Evolutionary conservation across 805 yeast species (phyloP).

Genomic region (Geotrichum ghanense): DNA sequence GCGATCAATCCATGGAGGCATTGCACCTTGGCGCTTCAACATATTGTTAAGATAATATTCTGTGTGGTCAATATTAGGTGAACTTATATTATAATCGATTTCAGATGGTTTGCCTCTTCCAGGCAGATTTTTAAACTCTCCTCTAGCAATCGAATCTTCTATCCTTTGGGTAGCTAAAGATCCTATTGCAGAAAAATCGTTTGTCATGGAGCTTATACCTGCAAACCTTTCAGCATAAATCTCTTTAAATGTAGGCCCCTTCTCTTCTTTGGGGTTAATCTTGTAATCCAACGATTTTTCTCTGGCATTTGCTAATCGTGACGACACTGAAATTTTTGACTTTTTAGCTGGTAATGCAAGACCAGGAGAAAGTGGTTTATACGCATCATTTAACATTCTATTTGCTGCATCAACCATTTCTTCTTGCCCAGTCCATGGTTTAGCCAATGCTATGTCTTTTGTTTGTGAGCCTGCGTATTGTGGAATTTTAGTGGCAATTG

Average conservation of each 20-base stretch:
- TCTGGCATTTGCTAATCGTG: constrained; percentile 46
- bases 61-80: constrained; percentile 51
- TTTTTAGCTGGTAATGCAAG: constrained; percentile 9
- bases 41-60: constrained; percentile 75
- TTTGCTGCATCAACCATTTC: constrained; percentile 33
- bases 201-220: constrained; percentile 26
- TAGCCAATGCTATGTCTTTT: constrained; percentile 36
- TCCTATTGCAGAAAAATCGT: constrained; percentile 32
- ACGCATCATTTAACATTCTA: constrained; percentile 46
- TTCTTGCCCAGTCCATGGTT: constrained; percentile 55
- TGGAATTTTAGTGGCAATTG: constrained; percentile 32
- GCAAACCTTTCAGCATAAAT: constrained; percentile 50
- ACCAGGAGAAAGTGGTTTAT: constrained; percentile 27
- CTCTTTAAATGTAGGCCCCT: constrained; percentile 39
- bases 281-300: constrained; percentile 58
- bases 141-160: constrained; percentile 60
- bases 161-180: constrained; percentile 67
- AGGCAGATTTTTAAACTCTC: constrained; percentile 51
- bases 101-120: constrained; percentile 50
- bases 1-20: constrained; percentile 86
- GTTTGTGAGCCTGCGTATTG: constrained; percentile 32
- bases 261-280: constrained; percentile 34
- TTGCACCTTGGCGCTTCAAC: constrained; percentile 56
- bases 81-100: constrained; percentile 29
- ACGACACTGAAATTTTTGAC: constrained; percentile 12